phyloP scores from a whole-genome alignment of 2,329 filamentous ascomycete species.

The Clarireedia hainanense region DNA sequence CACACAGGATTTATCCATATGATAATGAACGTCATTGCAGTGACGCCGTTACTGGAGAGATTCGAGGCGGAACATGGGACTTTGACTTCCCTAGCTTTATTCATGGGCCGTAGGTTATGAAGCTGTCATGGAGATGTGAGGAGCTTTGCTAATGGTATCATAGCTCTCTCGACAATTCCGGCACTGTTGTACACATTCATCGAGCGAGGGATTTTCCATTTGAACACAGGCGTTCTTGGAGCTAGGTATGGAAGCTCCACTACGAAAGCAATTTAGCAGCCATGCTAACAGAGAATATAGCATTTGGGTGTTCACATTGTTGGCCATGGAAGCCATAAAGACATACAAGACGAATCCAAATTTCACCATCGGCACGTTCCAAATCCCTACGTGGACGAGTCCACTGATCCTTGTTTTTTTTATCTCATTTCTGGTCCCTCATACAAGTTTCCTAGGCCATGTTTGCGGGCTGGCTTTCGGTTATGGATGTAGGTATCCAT shows the following conservation, averaged over 20 bases:
- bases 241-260: slow-evolving; percentile 55
- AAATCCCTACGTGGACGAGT: slow-evolving; percentile 88
- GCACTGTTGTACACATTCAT: slow-evolving; percentile 73
- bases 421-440: slow-evolving; percentile 68
- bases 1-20: slow-evolving; percentile 77
- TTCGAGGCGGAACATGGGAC: slow-evolving; percentile 94
- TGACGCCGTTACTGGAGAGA: slow-evolving; percentile 83
- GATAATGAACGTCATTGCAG: slow-evolving; percentile 67
- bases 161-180: slow-evolving; percentile 73
- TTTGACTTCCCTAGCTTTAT: slow-evolving; percentile 75
- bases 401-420: slow-evolving; percentile 72
- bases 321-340: slow-evolving; percentile 78
- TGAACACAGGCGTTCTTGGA: slow-evolving; percentile 70
- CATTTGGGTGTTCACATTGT: slow-evolving; percentile 85
- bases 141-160: neutral
- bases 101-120: slow-evolving; percentile 72
- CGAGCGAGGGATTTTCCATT: slow-evolving; percentile 63
- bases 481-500: slow-evolving; percentile 63
- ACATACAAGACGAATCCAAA: slow-evolving; percentile 75
- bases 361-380: slow-evolving; percentile 52
- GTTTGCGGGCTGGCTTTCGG: slow-evolving; percentile 76
- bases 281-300: slow-evolving; percentile 38
- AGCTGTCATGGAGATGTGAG: neutral
- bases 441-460: slow-evolving; percentile 80
- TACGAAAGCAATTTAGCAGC: neutral